A percentile compares a stretch with the other conserved stretches of the same genome.
phyloP scores from a whole-genome alignment of 2,329 filamentous ascomycete genomes.

The Didymella exigua region DNA sequence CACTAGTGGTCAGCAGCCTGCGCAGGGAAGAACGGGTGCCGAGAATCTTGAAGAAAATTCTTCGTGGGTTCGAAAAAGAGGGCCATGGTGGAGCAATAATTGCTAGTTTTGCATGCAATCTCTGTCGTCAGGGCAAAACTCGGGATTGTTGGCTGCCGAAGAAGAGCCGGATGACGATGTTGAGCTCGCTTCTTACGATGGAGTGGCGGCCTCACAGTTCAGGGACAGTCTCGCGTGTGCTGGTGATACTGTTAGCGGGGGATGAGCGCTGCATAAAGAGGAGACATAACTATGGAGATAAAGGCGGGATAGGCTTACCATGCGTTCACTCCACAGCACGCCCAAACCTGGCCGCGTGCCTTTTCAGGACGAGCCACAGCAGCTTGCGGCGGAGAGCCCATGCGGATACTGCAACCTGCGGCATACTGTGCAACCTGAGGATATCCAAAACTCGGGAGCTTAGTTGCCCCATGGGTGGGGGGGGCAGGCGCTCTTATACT shows the following conservation, averaged over 20 bases:
- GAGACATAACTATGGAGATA: slow-evolving; percentile 5
- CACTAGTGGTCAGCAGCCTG: slow-evolving; percentile 29
- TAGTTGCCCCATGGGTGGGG: slow-evolving; percentile 15
- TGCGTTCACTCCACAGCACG: slow-evolving; percentile 13
- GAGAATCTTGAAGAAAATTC: slow-evolving; percentile 23
- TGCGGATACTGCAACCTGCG: slow-evolving; percentile 13
- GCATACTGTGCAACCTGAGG: slow-evolving; percentile 2
- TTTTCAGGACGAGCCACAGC: slow-evolving; percentile 14
- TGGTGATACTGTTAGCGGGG: slow-evolving; percentile 11
- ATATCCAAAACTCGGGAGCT: neutral
- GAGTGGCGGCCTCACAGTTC: neutral
- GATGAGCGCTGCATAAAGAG: slow-evolving; percentile 4
- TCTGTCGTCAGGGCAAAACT: slow-evolving; percentile 21
- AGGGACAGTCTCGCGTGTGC: slow-evolving; percentile 9
- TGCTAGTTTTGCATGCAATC: slow-evolving; percentile 18
- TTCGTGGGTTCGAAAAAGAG: slow-evolving; percentile 30
- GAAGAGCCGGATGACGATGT: slow-evolving; percentile 13
- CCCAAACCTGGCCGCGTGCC: slow-evolving; percentile 12
- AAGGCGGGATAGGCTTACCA: slow-evolving; percentile 11
- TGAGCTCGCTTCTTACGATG: slow-evolving; percentile 8
- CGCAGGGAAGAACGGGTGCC: slow-evolving; percentile 10
- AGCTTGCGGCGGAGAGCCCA: slow-evolving; percentile 17
- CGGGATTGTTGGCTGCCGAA: slow-evolving; percentile 13
- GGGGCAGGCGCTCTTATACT: slow-evolving; percentile 16
- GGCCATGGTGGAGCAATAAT: slow-evolving; percentile 23